Conservation (phyloP, 192 early-diverging fungal species). For the Phlyctochytrium planicorne region DNA sequence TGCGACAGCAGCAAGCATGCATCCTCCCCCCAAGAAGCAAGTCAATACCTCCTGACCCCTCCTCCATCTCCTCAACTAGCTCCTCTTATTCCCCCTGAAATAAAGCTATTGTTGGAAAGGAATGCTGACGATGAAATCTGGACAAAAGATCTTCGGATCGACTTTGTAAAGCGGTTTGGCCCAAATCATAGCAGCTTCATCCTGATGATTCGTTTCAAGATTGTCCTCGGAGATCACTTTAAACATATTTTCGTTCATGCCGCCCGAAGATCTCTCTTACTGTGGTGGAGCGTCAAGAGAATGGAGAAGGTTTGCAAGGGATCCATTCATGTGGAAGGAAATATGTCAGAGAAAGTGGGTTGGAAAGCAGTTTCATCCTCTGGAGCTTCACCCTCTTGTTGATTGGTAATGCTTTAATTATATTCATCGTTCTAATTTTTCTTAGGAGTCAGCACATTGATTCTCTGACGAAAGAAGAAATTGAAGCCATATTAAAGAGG, state of each 20-base stretch:
- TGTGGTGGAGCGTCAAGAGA: conserved; percentile 14
- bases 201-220: conserved; percentile 9
- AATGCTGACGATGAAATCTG: background rate
- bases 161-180: background rate
- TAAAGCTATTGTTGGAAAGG: too few species aligned
- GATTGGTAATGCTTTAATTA: too few species aligned
- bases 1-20: too few species aligned
- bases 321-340: background rate
- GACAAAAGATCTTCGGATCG: background rate
- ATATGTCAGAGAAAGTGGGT: conserved; percentile 8
- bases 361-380: conserved; percentile 15
- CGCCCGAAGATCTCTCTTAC: background rate
- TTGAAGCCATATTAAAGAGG: background rate
- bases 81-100: too few species aligned
- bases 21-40: too few species aligned
- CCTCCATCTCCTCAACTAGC: too few species aligned
- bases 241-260: conserved; percentile 1
- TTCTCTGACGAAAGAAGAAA: conserved; percentile 1
- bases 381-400: conserved; percentile 18
- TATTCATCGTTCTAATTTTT: too few species aligned
- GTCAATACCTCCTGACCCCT: too few species aligned
- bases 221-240: conserved; percentile 10
- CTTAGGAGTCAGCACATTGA: background rate
- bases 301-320: conserved; percentile 4
- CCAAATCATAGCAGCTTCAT: background rate